Evolutionary conservation across 2,329 filamentous ascomycete genomes (phyloP).

Genomic region (Escovopsis sp.): DNA sequence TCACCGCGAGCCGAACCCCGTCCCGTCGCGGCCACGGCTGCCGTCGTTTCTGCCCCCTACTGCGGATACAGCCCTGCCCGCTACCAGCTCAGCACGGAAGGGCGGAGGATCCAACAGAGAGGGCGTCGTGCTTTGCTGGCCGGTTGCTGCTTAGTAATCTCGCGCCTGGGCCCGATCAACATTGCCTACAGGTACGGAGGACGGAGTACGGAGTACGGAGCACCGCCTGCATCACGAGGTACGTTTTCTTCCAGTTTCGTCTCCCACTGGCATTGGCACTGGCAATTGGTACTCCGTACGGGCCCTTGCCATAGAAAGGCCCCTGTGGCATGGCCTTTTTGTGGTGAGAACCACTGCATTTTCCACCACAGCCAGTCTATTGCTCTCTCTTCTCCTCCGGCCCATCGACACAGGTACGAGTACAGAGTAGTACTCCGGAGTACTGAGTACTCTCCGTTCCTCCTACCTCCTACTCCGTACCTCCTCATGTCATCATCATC

Average conservation of each 20-base stretch:
- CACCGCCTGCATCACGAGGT: slow-evolving; percentile 2
- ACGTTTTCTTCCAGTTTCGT: slow-evolving; percentile 3
- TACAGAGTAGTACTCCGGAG: too few relatives aligned
- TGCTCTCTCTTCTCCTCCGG: slow-evolving; percentile 5
- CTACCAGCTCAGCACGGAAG: neutral
- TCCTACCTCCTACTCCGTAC: too few relatives aligned
- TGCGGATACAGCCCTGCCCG: neutral
- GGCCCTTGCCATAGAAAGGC: too few relatives aligned
- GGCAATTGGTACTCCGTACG: too few relatives aligned
- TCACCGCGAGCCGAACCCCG: neutral
- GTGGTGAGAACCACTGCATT: neutral
- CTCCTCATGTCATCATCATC: too few relatives aligned
- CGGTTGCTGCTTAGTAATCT: too few relatives aligned
- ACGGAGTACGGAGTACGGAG: neutral
- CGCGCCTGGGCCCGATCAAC: too few relatives aligned
- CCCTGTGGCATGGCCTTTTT: neutral
- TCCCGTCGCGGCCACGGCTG: neutral
- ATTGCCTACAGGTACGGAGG: too few relatives aligned
- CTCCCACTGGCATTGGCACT: neutral
- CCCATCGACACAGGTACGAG: neutral
- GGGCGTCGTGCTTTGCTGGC: too few relatives aligned
- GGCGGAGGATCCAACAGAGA: neutral
- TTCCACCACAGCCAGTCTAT: slow-evolving; percentile 3
- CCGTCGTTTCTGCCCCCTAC: neutral
- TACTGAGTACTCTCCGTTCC: too few relatives aligned